Base-by-base conservation (phyloP, 23 red algal species). In the Gracilariopsis chorda region DNA sequence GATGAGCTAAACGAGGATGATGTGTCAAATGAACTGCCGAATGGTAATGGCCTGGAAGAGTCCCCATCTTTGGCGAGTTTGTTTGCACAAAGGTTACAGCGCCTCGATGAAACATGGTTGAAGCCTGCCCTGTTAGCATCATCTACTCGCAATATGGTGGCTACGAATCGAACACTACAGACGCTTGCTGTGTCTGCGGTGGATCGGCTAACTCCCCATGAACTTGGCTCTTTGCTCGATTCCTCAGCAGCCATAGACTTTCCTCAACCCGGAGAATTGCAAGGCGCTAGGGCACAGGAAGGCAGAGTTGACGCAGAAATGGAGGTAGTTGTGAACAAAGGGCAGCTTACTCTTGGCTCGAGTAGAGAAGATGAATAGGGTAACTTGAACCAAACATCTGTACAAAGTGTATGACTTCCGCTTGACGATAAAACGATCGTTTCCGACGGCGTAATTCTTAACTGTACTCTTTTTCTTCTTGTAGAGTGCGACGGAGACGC, bases 171-270 rank as follows among this genome's bases (percentile, higher is more conserved):
- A 56, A 86, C 91, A 14, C 55, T 94, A 14, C 80, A 85, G 24
- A 85, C 80, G 4, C 80, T 94, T 27, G 80, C 91, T 7, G 81
- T 86, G 9, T 84, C 80, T 3, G 91, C 70, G 20, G 69, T 68
- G 0, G 91, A 85, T 1, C 49, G 62, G 45, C 81, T 94, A 7
- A 87, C 80, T 14, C 91, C 91, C 3, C 80, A 94, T 55, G 42
- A 94, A 86, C 52, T 94, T 17, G 91, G 91, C 9, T 84, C 78
- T 17, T 61, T 94, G 64, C 77, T 94, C 30, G 91, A 85, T 85
- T 78, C 79, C 10, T 71, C 91, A 23, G 72, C 91, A 19, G 91
- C 79, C 7, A 67, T 37, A 24, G 91, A 91, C 40, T 67, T 28
- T 5, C 70, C 84, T 43, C 47, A 41, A 35, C 69, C 70, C 4